Conservation (phyloP, 345 rosid genomes). For the Pugionium dolabratum region DNA sequence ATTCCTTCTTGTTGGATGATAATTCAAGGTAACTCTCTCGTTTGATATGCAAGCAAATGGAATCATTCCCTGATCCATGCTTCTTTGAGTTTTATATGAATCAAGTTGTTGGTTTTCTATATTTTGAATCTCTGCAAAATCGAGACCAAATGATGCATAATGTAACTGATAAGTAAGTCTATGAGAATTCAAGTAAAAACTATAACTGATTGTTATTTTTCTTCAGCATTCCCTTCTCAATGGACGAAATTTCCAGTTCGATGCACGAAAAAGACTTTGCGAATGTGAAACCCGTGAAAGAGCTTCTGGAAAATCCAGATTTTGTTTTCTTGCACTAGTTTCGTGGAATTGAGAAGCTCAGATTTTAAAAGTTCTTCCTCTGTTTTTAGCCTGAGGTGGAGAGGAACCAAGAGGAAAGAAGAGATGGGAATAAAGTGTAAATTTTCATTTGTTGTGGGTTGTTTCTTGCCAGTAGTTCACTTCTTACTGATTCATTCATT, state of each 20-base stretch:
- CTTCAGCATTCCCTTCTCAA: slow-evolving; percentile 92
- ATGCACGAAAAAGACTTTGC: slow-evolving; percentile 86
- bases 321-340: slow-evolving; percentile 78
- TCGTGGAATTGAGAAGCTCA: slow-evolving; percentile 41
- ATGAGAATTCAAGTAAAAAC: not conserved
- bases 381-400: slow-evolving; percentile 35
- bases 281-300: slow-evolving; percentile 75
- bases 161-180: not conserved
- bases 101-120: not conserved
- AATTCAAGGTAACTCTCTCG: slow-evolving; percentile 59
- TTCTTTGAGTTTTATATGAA: not conserved
- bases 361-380: slow-evolving; percentile 39
- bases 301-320: slow-evolving; percentile 74
- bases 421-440: slow-evolving; percentile 36
- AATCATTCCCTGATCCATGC: not conserved
- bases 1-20: slow-evolving; percentile 93
- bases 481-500: slow-evolving; percentile 34
- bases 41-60: not conserved
- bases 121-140: no score
- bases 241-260: slow-evolving; percentile 79
- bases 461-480: slow-evolving; percentile 13
- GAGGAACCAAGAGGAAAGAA: slow-evolving; percentile 29
- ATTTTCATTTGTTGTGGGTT: slow-evolving; percentile 36
- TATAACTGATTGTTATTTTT: not conserved
- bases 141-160: no score